Percentiles rank a stretch among this genome's conserved stretches.
phyloP scores from a whole-genome alignment of 768 basidiomycete species.

The Trametes cingulata region DNA sequence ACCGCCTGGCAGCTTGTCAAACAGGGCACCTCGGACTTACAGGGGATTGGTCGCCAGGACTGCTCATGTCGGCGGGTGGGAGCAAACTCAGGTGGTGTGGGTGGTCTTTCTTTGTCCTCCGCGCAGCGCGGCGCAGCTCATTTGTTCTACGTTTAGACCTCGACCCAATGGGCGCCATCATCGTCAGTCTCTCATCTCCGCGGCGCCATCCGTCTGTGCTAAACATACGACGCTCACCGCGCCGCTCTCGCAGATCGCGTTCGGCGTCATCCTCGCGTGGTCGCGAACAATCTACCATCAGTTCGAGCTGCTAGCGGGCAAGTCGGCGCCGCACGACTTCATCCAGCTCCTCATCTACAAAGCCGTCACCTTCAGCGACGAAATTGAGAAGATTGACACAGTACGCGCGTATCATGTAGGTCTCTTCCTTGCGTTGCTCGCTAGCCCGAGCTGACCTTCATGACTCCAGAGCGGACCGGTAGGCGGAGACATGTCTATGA shows the following conservation, averaged over 20 bases:
- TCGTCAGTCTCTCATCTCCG: slow-evolving; percentile 47
- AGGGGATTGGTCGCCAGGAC: slow-evolving; percentile 44
- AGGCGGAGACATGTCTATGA: slow-evolving; percentile 21
- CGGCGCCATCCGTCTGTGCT: not conserved
- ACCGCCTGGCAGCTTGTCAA: not conserved
- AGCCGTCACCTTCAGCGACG: slow-evolving; percentile 81
- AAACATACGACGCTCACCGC: slow-evolving; percentile 5
- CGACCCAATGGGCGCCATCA: slow-evolving; percentile 76
- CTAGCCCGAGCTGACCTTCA: not conserved
- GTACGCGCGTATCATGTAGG: slow-evolving; percentile 90
- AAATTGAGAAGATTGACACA: slow-evolving; percentile 87
- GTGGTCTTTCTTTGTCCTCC: slow-evolving; percentile 32
- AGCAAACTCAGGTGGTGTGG: slow-evolving; percentile 81
- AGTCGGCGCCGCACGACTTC: slow-evolving; percentile 90
- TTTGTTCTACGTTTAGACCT: slow-evolving; percentile 44
- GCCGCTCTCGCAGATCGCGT: slow-evolving; percentile 57
- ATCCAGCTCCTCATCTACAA: slow-evolving; percentile 93
- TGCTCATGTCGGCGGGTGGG: slow-evolving; percentile 82
- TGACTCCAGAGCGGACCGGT: slow-evolving; percentile 71
- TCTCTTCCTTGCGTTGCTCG: slow-evolving; percentile 14
- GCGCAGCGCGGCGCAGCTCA: not conserved
- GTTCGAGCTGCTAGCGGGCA: slow-evolving; percentile 88
- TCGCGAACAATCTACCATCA: slow-evolving; percentile 70
- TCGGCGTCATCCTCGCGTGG: slow-evolving; percentile 84
- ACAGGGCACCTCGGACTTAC: slow-evolving; percentile 9